Base-by-base conservation (phyloP, 306 rosid genomes). In the Trifolium fragiferum region DNA sequence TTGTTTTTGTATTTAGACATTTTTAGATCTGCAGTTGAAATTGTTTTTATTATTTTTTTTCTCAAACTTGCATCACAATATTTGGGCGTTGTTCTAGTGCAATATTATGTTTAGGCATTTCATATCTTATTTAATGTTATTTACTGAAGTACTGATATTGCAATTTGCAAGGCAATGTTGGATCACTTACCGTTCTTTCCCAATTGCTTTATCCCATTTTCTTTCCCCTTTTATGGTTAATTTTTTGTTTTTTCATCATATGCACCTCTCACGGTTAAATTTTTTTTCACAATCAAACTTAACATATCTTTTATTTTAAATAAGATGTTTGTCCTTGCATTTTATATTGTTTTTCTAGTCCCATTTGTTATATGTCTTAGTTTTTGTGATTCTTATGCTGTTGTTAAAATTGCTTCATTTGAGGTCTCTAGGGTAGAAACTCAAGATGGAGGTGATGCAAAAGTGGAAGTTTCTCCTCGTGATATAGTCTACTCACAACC, bases 361-460 rank as follows among this genome's bases (percentile, higher is more conserved):
- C 59, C 43, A 66, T 50, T 72, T 74, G 53, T 64, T 57, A 7
- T 6, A 35, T 69, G 44, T 67, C 51, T 19, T 10, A 68, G 41
- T 58, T 73, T 67, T 62, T 60, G 46, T 44, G 41, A 70, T 74
- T 74, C 78, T 50, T 70, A 40, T 40, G 30, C 1, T 37, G 30
- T 8, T 37, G 38, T 74, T 25, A 35, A 47, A 65, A 66, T 74
- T 81, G 54, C 74, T 69, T 70, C 76, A 59, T 61, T 84, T 83
- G 83, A 76, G 81, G 60, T 35, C 77, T 72, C 69, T 78, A 94
- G 99, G 99, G 96, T 82, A 74, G 99, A 94, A 85, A 90, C 99
- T 50, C 97, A 94, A 81, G 99, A 94, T 84, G 97, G 89, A 76
- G 97, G 99, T 69, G 96, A 94, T 82, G 95, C 99, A 12, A 94